A percentile compares a stretch with the other conserved stretches of the same genome.
Evolutionary conservation across 2,329 filamentous ascomycete species (phyloP).

Genomic region (Colletotrichum costaricense): DNA sequence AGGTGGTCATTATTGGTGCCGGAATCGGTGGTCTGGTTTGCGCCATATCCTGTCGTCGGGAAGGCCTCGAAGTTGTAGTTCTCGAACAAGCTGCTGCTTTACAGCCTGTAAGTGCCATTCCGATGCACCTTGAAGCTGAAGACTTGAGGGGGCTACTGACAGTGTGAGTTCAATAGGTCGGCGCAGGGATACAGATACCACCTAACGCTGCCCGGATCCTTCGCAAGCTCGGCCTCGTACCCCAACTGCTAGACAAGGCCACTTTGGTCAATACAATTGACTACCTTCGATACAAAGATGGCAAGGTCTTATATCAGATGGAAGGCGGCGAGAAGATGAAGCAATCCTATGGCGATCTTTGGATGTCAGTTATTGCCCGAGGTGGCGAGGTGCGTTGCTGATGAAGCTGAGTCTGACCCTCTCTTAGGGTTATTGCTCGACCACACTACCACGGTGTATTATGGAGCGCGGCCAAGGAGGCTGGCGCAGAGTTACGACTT

Average conservation of each 20-base stretch:
- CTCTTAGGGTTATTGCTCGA: not conserved
- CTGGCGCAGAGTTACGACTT: constrained; percentile 8
- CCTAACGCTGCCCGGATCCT: constrained; percentile 18
- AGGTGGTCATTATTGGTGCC: constrained; percentile 23
- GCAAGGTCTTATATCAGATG: not conserved
- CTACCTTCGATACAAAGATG: constrained; percentile 17
- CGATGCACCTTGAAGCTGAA: too few relatives aligned
- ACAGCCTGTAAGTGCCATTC: not conserved
- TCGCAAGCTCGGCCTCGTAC: constrained; percentile 17
- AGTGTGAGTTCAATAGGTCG: not conserved
- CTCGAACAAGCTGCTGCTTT: constrained; percentile 21
- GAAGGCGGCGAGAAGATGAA: not conserved
- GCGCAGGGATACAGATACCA: constrained; percentile 26
- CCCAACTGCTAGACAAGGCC: not conserved
- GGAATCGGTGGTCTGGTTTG: constrained; percentile 21
- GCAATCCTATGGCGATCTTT: not conserved
- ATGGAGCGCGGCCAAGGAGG: not conserved
- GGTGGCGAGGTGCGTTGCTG: too few relatives aligned
- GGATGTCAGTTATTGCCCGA: not conserved
- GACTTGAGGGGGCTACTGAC: not conserved
- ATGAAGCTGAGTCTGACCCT: not conserved
- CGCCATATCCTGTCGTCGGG: constrained; percentile 20
- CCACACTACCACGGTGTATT: constrained; percentile 18
- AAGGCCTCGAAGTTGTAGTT: constrained; percentile 25
- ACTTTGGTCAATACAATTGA: constrained; percentile 4